Evolutionary conservation across 495 filamentous ascomycete species (phyloP), one percentile per base, ranked within the genome.

Genomic region (Aspergillus diversus): DNA sequence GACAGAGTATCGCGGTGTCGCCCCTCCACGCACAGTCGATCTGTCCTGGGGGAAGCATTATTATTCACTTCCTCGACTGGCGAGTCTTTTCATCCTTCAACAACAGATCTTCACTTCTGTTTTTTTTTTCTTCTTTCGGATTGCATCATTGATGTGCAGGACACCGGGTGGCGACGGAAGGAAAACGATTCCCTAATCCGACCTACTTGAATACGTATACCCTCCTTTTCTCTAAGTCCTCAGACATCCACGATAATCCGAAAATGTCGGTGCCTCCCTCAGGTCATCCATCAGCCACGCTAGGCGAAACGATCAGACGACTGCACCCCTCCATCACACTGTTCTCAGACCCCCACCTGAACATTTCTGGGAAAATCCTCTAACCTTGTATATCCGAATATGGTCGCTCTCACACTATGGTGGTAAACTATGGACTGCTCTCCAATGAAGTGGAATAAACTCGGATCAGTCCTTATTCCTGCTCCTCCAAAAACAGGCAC

Each of bases 281-380:
- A 37, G 27, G 43, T 33, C 59, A 43, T 33, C 59, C 35, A 42
- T 55, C 55, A 63, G 55, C 58, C 55, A 56, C 46, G 6, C 55
- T 46, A 52, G 17, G 35, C 34, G 35, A 51, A 2, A 57, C 49
- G 61, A 63, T 67, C 65, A 67, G 65, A 54, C 61, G 65, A 67
- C 65, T 55, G 32, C 21, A 5, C 52, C 49, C 57, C 58, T 58
- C 65, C 58, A 67, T 61, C 61, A 59, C 49, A 61, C 51, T 7
- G 47, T 17, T 59, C 54, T 33, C 60, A 16, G 46, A 55, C 54
- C 39, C 42, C 54, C 52, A 48, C 50, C 56, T 17, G 43, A 59
- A 35, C 39, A 47, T 33, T n/a, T 34, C 42, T 49, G 16, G 47
- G 47, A 50, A 49, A 50, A 9, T 7, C 13, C 27, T 6, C 11